Evolutionary conservation across 2,329 filamentous ascomycete species (phyloP).

Genomic region (Diaporthe capsici): DNA sequence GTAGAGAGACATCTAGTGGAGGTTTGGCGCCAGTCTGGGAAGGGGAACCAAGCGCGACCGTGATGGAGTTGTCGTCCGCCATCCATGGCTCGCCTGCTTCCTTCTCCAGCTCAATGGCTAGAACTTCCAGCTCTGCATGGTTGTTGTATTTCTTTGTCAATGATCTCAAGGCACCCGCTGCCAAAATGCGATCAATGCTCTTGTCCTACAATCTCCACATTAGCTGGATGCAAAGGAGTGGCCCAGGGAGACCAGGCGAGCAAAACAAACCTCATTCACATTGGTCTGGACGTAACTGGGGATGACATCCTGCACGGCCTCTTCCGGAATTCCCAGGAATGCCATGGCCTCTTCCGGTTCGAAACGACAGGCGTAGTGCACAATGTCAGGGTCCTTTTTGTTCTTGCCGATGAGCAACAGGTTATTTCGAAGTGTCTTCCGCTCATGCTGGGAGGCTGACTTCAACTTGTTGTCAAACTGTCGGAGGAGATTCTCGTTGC

Average conservation of each 20-base stretch:
- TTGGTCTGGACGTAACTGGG: conserved; percentile 30
- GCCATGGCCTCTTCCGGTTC: conserved; percentile 45
- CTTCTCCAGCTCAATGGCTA: conserved; percentile 27
- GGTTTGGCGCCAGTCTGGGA: conserved; percentile 32
- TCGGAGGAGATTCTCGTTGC: conserved; percentile 1
- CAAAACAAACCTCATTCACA: conserved; percentile 32
- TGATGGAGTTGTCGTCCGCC: conserved; percentile 12
- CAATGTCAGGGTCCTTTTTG: conserved; percentile 43
- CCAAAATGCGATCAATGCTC: conserved; percentile 34
- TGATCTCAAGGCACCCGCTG: conserved; percentile 34
- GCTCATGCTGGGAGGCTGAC: conserved; percentile 43
- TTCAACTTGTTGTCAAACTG: conserved; percentile 37
- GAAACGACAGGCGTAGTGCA: conserved; percentile 42
- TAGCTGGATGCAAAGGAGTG: not conserved
- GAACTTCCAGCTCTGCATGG: conserved; percentile 21
- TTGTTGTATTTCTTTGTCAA: conserved; percentile 28
- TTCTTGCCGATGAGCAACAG: conserved; percentile 48
- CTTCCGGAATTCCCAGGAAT: conserved; percentile 41
- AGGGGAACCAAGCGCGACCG: not conserved
- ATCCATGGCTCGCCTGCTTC: conserved; percentile 33
- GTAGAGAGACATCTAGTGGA: conserved; percentile 67
- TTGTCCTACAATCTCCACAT: conserved; percentile 24
- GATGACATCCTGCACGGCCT: conserved; percentile 30
- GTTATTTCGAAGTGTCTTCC: conserved; percentile 45
- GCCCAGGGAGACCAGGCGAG: not conserved